A percentile compares a stretch with the other conserved stretches of the same genome.
Evolutionary conservation across 1,139 yeast genomes (phyloP).

Genomic region (Yamadazyma aaseri): DNA sequence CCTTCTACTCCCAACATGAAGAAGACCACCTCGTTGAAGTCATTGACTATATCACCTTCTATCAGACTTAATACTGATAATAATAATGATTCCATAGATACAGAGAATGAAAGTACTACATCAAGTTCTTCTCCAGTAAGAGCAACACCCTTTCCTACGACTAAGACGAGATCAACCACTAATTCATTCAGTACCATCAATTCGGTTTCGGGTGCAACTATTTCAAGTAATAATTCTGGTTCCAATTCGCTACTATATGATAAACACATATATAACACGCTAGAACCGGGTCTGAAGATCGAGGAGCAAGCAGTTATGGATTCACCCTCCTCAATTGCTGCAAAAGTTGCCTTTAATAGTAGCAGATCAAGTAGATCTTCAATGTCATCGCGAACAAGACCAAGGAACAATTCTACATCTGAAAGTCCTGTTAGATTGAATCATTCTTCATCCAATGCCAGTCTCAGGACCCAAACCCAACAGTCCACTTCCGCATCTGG

Average conservation of each 20-base stretch:
- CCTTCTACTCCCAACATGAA: conserved; percentile 22
- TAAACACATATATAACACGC: too few relatives aligned
- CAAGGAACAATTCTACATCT: conserved; percentile 8
- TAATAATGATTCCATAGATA: conserved; percentile 13
- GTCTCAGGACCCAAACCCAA: neutral
- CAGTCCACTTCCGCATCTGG: neutral
- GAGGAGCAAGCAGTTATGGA: conserved; percentile 9
- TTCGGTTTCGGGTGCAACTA: neutral
- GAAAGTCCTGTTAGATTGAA: conserved; percentile 5
- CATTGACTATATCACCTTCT: conserved; percentile 42
- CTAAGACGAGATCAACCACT: conserved; percentile 5
- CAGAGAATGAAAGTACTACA: conserved; percentile 11
- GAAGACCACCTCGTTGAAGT: conserved; percentile 37
- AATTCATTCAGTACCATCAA: neutral
- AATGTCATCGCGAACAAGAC: conserved; percentile 3
- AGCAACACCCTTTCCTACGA: conserved; percentile 10
- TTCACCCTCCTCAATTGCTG: conserved; percentile 33
- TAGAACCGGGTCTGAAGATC: neutral
- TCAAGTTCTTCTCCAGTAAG: conserved; percentile 15
- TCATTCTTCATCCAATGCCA: neutral
- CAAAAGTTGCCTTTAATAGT: conserved; percentile 29
- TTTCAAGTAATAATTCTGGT: conserved; percentile 2
- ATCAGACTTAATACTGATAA: conserved; percentile 18
- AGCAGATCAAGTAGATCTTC: conserved; percentile 18
- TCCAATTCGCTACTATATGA: neutral